Evolutionary conservation across 1,284 basidiomycete species (phyloP), one percentile per base, ranked within the genome.

Genomic region (Testicularia cyperi): DNA sequence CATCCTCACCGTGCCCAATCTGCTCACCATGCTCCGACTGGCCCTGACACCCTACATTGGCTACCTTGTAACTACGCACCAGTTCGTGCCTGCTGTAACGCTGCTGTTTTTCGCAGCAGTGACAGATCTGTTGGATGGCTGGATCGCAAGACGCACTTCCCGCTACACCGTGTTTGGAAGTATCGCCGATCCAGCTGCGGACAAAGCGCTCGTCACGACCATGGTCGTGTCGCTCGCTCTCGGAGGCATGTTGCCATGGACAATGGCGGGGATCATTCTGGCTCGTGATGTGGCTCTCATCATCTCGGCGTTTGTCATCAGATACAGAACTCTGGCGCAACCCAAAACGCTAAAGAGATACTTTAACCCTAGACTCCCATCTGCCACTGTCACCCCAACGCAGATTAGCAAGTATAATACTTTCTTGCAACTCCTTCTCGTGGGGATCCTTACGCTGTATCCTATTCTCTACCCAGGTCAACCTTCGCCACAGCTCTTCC

Each of bases 201-300:
- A 99, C 82, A 99, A 99, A 79, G 82, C 85, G 19, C 80, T 99
- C 33, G 89, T 98, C 86, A 95, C 94, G 1, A 96, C 92, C 1
- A 81, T 98, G 74, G 91, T 90, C 2, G 80, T 94, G 35, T 88
- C 90, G 1, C 79, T 98, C 44, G 85, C 88, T 0, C 83, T 88
- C 80, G 86, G 88, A 63, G 86, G 85, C 8, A 80, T 94, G 60
- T 79, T 98, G 22, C 92, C 94, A n/a, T 66, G 88, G 16, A 87
- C 89, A 7, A 79, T 98, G 2, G 88, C 90, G 1, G 80, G 83
- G 0, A 81, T 97, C 43, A 90, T 99, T 64, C 81, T 98, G 27
- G 92, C 91, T 4, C 83, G 94, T 19, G 94, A 99, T 76, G 83
- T 90, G 2, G 82, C 88, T 5, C 82, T 99, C 31, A 88, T 88